Base-by-base conservation (phyloP, 2,329 filamentous ascomycete species). In the Fusarium sp. region DNA sequence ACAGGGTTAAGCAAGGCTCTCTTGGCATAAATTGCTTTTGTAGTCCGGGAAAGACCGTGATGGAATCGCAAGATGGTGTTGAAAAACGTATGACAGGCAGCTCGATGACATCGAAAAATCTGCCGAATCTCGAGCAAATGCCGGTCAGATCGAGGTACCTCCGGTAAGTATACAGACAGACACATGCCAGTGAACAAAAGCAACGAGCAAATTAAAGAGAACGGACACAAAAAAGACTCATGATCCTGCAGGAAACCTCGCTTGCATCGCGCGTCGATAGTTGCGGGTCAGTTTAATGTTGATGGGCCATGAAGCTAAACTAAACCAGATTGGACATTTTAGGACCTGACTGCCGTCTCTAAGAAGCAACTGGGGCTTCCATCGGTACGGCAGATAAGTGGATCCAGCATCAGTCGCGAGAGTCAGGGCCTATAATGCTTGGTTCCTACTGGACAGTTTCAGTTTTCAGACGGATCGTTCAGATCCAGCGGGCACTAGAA, bases 21-120 rank as follows among this genome's bases (percentile, higher is more conserved):
- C 34, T 54, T 55, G 57, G 34, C 27, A 56, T 46, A 48, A 46
- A 53, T 51, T 54, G 59, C 32, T 41, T 59, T 54, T 45, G 41
- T 40, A 43, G 30, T 61, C 61, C 59, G 42, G 64, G 61, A 58
- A 71, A 71, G 59, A 40, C 60, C 51, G 58, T 32, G 47, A 62
- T 59, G 50, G 46, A 43, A 56, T 66, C 41, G 58, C 42, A 46
- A 63, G 34, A 48, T 32, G 46, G 42, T 34, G 48, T n/a, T 41
- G 45, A 21, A 63, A 71, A 74, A 70, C 63, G 72, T 74, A 74
- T 74, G 72, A 74, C 72, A 46, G 27, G 51, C 61, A 67, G 50
- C 54, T 48, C 50, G 34, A 63, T 42, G 50, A 53, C 47, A 48
- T 70, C 40, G 46, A 59, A 46, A 43, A 40, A 62, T 34, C 28